phyloP scores from a whole-genome alignment of 129 eudicot genomes.

The Escallonia rubra region DNA sequence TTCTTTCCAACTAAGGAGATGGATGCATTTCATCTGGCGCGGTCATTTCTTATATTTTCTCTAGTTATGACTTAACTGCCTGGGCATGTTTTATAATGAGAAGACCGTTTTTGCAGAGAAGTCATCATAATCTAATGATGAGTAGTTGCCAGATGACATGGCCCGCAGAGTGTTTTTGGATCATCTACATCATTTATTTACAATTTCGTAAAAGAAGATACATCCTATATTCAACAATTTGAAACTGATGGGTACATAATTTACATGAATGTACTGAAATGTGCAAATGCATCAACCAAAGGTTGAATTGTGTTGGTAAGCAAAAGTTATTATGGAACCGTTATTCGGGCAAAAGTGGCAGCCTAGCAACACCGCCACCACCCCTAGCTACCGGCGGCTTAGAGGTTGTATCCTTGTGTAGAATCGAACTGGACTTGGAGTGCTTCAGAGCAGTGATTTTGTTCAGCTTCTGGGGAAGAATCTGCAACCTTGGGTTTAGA shows the following conservation, averaged over 20 bases:
- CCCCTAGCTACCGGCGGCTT: conserved; percentile 16
- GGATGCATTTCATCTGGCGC: too few species aligned
- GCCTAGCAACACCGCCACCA: conserved; percentile 56
- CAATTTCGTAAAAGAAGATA: too few species aligned
- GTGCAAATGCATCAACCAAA: conserved; percentile 36
- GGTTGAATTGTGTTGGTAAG: conserved; percentile 25
- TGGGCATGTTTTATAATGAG: too few species aligned
- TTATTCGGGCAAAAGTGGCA: conserved; percentile 80
- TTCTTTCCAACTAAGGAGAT: too few species aligned
- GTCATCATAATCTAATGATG: too few species aligned
- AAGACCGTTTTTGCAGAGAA: too few species aligned
- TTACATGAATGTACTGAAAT: conserved; percentile 34
- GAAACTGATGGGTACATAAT: background rate
- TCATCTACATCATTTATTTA: too few species aligned
- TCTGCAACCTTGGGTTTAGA: conserved; percentile 77
- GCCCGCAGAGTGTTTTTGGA: too few species aligned
- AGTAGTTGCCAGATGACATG: too few species aligned
- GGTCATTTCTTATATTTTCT: too few species aligned
- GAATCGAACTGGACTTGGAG: conserved; percentile 25
- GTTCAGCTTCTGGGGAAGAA: conserved; percentile 70
- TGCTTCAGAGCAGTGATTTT: conserved; percentile 32
- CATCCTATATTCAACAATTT: background rate
- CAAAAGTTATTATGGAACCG: conserved; percentile 1
- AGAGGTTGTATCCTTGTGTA: conserved; percentile 5
- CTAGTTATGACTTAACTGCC: too few species aligned